Percentiles rank a stretch among this genome's conserved stretches.
phyloP scores from a whole-genome alignment of 1,139 yeast genomes.

The Pichia sp. region DNA sequence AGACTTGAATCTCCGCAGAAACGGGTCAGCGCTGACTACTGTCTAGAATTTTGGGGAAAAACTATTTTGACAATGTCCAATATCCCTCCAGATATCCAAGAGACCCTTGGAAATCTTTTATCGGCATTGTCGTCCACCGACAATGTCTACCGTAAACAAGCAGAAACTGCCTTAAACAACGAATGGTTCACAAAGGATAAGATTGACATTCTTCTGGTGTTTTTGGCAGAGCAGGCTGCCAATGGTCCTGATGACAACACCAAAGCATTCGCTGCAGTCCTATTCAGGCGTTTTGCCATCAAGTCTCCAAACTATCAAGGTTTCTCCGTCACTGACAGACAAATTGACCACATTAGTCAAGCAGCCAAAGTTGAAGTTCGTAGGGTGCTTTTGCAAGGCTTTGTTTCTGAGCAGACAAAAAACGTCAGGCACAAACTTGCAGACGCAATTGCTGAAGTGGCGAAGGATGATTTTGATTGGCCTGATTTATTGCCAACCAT shows the following conservation, averaged over 20 bases:
- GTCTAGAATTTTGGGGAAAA: neutral
- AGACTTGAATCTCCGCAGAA: neutral
- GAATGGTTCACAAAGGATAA: slow-evolving; percentile 68
- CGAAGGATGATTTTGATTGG: slow-evolving; percentile 71
- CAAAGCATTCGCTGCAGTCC: slow-evolving; percentile 74
- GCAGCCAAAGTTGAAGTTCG: slow-evolving; percentile 63
- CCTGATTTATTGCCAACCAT: slow-evolving; percentile 72
- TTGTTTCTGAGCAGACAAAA: slow-evolving; percentile 58
- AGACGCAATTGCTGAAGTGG: slow-evolving; percentile 91
- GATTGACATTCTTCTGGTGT: slow-evolving; percentile 67
- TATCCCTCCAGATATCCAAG: slow-evolving; percentile 60
- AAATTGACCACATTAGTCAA: slow-evolving; percentile 65
- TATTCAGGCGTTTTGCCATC: slow-evolving; percentile 82
- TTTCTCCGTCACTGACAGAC: slow-evolving; percentile 63
- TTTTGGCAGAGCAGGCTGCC: slow-evolving; percentile 78
- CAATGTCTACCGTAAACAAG: slow-evolving; percentile 67
- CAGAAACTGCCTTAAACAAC: slow-evolving; percentile 68
- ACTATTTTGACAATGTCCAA: slow-evolving; percentile 43
- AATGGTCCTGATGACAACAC: slow-evolving; percentile 52
- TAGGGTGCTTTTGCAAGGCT: slow-evolving; percentile 65
- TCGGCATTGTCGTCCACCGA: slow-evolving; percentile 74
- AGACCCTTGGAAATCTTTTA: slow-evolving; percentile 55
- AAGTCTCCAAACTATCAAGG: slow-evolving; percentile 63
- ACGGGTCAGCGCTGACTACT: neutral
- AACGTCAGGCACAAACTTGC: slow-evolving; percentile 86